Percentiles rank a stretch among this genome's conserved stretches.
Conservation (phyloP, 169 alveolate genomes). For the Plasmodium inui region DNA sequence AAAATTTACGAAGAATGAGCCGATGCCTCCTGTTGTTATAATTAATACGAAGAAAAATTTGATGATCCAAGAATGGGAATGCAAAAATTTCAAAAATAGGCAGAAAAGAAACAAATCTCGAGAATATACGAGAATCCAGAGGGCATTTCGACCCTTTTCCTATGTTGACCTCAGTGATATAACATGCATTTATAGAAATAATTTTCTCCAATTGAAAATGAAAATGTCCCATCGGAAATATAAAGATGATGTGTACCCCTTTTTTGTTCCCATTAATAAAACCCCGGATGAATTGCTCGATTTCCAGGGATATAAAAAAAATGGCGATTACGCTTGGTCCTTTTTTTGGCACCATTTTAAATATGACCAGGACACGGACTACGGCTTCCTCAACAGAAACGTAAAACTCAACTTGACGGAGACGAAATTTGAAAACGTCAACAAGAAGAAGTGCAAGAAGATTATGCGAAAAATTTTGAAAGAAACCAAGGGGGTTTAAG, state of each 20-base stretch:
- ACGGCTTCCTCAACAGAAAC: constrained; percentile 56
- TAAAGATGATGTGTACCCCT: constrained; percentile 55
- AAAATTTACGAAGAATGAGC: constrained; percentile 43
- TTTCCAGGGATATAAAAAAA: constrained; percentile 60
- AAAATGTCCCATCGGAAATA: constrained; percentile 63
- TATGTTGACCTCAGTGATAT: constrained; percentile 61
- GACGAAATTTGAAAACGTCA: constrained; percentile 61
- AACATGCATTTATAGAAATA: constrained; percentile 52
- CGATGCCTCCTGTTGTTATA: constrained; percentile 60
- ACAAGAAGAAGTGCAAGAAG: constrained; percentile 53
- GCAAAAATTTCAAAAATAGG: constrained; percentile 52
- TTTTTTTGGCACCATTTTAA: constrained; percentile 71
- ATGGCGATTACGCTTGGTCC: constrained; percentile 72
- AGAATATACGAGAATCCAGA: constrained; percentile 63
- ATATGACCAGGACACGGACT: constrained; percentile 64
- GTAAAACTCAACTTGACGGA: constrained; percentile 56
- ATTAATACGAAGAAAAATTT: constrained; percentile 58
- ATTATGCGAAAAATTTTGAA: constrained; percentile 35
- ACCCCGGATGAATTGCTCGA: constrained; percentile 21
- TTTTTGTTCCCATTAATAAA: constrained; percentile 67
- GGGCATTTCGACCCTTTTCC: constrained; percentile 74
- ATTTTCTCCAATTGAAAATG: constrained; percentile 65
- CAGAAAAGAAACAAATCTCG: constrained; percentile 50
- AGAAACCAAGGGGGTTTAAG: constrained; percentile 37
- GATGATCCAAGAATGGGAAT: constrained; percentile 72